Percentiles rank a stretch among this genome's conserved stretches.
These are phyloP conservation scores for Fagopyrum homotropicum DNA, from an alignment of 148 eudicot genomes.

Conservation along the genomic window DNA sequence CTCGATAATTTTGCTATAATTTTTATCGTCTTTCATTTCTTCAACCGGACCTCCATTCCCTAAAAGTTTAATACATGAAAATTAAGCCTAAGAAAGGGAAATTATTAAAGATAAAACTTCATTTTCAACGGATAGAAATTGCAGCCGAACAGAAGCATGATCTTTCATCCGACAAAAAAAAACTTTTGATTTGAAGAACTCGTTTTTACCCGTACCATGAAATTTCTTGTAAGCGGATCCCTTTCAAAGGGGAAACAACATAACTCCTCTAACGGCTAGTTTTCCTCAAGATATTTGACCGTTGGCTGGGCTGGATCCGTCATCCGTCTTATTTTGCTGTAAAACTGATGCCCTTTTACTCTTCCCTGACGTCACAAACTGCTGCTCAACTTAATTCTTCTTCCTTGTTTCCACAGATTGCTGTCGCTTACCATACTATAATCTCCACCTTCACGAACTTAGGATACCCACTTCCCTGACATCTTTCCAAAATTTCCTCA, in stretches of 20 bases:
- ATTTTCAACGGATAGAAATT: too few species aligned
- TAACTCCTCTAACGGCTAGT: constrained; percentile 7
- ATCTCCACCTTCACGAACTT: neutral
- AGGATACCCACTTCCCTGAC: neutral
- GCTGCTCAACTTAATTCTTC: neutral
- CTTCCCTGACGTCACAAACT: neutral
- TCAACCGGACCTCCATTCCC: too few species aligned
- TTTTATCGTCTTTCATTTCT: too few species aligned
- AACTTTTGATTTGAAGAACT: too few species aligned
- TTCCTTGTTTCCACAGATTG: neutral
- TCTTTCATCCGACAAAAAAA: too few species aligned
- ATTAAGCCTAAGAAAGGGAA: too few species aligned
- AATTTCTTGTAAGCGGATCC: neutral
- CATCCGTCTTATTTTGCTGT: neutral
- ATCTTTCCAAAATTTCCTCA: neutral
- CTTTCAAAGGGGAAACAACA: neutral
- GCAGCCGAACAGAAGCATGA: too few species aligned
- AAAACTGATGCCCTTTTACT: neutral
- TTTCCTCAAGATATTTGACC: neutral
- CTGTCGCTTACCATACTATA: neutral
- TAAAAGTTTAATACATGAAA: too few species aligned
- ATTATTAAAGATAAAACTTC: too few species aligned
- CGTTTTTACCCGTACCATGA: too few species aligned
- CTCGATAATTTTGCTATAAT: too few species aligned
- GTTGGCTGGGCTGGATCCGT: constrained; percentile 5